phyloP scores from a whole-genome alignment of 306 rosid genomes.

The Geum urbanum region DNA sequence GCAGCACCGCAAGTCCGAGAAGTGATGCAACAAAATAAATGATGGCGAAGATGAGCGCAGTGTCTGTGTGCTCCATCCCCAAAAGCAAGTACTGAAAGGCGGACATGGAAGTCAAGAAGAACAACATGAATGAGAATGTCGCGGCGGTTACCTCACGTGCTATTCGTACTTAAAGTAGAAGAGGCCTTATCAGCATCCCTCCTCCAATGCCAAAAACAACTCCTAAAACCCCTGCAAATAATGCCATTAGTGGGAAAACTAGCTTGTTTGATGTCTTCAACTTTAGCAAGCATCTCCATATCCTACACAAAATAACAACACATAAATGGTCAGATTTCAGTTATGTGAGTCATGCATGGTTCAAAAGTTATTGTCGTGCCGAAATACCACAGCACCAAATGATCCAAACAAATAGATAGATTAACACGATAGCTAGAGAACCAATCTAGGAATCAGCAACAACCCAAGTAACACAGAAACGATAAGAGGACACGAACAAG shows the following conservation, averaged over 20 bases:
- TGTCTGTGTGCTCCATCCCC: conserved; percentile 64
- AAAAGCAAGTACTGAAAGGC: conserved; percentile 64
- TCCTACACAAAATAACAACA: conserved; percentile 33
- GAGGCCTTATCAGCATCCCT: conserved; percentile 90
- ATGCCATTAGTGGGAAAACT: conserved; percentile 68
- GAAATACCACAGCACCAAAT: too few relatives aligned
- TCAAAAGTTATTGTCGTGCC: too few relatives aligned
- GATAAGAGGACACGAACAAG: too few relatives aligned
- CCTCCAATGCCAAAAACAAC: conserved; percentile 94
- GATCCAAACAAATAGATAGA: too few relatives aligned
- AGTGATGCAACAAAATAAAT: conserved; percentile 68
- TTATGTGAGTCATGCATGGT: too few relatives aligned
- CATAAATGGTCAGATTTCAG: too few relatives aligned
- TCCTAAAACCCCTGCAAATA: conserved; percentile 69
- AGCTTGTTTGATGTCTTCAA: conserved; percentile 41
- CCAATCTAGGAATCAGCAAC: too few relatives aligned
- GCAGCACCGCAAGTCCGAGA: conserved; percentile 62
- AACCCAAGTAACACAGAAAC: too few relatives aligned
- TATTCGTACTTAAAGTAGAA: conserved; percentile 80
- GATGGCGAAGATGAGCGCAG: conserved; percentile 46
- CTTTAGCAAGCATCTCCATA: conserved; percentile 16
- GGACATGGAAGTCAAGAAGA: conserved; percentile 86
- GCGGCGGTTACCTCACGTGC: conserved; percentile 86
- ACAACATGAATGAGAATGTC: conserved; percentile 89
- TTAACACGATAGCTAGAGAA: too few relatives aligned